Evolutionary conservation across 2,329 filamentous ascomycete genomes (phyloP).

Genomic region (Fusarium siculi): DNA sequence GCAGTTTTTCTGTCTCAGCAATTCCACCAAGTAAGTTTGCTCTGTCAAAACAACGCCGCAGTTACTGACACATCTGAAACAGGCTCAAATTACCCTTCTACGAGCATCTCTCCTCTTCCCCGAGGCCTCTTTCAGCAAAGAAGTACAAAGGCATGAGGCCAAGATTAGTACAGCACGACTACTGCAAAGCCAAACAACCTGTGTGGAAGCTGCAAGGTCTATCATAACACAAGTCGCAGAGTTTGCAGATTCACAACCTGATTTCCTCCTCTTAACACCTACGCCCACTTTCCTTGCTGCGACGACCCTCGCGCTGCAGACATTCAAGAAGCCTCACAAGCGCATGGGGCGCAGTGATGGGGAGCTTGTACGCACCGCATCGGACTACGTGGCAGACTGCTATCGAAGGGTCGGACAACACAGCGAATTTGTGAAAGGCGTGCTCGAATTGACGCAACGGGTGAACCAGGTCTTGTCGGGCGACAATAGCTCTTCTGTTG

Average conservation of each 20-base stretch:
- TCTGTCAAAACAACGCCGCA: rapidly evolving
- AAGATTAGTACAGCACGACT: conserved; percentile 26
- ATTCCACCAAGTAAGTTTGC: conserved; percentile 21
- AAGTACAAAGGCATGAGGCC: conserved; percentile 28
- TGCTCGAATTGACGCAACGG: conserved; percentile 25
- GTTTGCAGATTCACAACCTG: conserved; percentile 27
- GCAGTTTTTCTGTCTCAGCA: conserved; percentile 30
- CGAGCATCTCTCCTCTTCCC: conserved; percentile 36
- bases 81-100: conserved; percentile 37
- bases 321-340: conserved; percentile 39
- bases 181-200: conserved; percentile 32
- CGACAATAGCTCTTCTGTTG: conserved; percentile 5
- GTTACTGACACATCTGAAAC: rapidly evolving
- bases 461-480: conserved; percentile 29
- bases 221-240: conserved; percentile 36
- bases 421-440: conserved; percentile 25
- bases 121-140: conserved; percentile 23
- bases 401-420: conserved; percentile 26
- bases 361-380: conserved; percentile 29
- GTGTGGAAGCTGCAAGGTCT: conserved; percentile 34
- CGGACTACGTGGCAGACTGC: conserved; percentile 28
- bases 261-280: conserved; percentile 27
- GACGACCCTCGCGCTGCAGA: conserved; percentile 30
- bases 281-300: conserved; percentile 33
- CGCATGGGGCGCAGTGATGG: conserved; percentile 38